Evolutionary conservation across 495 filamentous ascomycete species (phyloP), one percentile per base, ranked within the genome.

Genomic region (Penicillium lividum): DNA sequence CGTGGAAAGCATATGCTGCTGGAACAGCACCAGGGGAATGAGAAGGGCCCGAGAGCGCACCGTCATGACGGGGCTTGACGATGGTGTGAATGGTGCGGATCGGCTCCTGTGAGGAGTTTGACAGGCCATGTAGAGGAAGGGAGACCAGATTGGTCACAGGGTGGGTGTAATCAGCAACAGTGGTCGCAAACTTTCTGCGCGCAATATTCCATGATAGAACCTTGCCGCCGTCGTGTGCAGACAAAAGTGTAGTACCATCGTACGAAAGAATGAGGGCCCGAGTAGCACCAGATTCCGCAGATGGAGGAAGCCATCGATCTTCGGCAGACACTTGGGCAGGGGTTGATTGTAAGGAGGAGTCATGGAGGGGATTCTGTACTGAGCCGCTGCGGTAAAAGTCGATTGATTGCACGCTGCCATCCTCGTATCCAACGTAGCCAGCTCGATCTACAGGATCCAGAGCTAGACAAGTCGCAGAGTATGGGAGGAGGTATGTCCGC

Each of bases 371-470:
- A 49, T 84, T 76, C 28, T 77, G 71, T 0, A 70, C 46, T 34
- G 78, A 80, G 5, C 80, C 71, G 57, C 77, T 79, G 25, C 82
- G 81, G 54, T 89, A 90, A 60, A 97, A 84, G 62, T 93, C 87
- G 30, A 94, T 72, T n/a, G 88, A 77, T 66, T 93, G 92, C 16
- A 97, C 74, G 22, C 85, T 89, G 5, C 92, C 89, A 66, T 97
- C 90, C 57, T 91, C 89, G 60, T 91, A 90, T 9, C 90, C 90
- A 27, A 86, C 84, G 67, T 90, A 97, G 57, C 90, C 81, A 10
- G 88, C 92, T 40, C 94, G 83, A 53, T 94, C 88, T 46, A 86
- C 88, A 2, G 93, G 89, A 68, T 98, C 94, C 5, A 98, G 73
- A 8, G 83, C 79, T 28, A 96, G 65, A 60, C 86, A 92, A 28